phyloP scores from a whole-genome alignment of 495 filamentous ascomycete genomes.

The Aspergillus incahuasiensis region DNA sequence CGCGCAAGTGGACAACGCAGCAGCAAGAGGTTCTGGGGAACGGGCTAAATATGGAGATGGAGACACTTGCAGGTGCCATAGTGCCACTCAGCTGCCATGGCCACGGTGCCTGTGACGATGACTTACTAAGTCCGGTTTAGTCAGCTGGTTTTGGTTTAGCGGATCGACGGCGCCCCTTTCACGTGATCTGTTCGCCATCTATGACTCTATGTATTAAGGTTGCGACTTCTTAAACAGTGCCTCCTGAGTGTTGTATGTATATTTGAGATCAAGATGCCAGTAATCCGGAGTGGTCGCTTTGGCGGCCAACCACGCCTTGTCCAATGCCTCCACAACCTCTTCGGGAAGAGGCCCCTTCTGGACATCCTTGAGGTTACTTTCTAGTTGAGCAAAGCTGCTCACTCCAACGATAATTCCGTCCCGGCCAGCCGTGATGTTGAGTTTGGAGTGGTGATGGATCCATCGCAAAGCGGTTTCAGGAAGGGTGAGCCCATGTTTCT shows the following conservation, averaged over 20 bases:
- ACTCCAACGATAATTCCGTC: slow-evolving; percentile 84
- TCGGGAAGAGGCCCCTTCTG: slow-evolving; percentile 87
- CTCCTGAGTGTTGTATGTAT: slow-evolving; percentile 66
- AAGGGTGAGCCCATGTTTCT: slow-evolving; percentile 72
- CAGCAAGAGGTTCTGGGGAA: slow-evolving; percentile 4
- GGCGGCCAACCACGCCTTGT: slow-evolving; percentile 63
- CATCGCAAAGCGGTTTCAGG: slow-evolving; percentile 82
- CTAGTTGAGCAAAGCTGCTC: slow-evolving; percentile 67
- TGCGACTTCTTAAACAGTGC: slow-evolving; percentile 51
- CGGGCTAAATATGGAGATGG: not conserved
- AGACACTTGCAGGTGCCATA: not conserved
- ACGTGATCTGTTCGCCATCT: not conserved
- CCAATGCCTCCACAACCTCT: slow-evolving; percentile 73
- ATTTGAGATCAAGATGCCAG: slow-evolving; percentile 74
- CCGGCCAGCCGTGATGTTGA: slow-evolving; percentile 64
- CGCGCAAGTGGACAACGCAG: slow-evolving; percentile 1
- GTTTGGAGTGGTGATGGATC: slow-evolving; percentile 72
- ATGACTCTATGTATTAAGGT: too few species aligned
- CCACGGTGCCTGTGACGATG: not conserved
- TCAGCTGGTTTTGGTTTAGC: too few species aligned
- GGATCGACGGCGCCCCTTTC: not conserved
- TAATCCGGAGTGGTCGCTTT: slow-evolving; percentile 67
- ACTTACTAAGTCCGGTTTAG: not conserved
- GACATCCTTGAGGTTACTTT: slow-evolving; percentile 67
- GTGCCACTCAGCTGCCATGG: not conserved